Evolutionary conservation across 176 grass and related monocot species (phyloP).

Genomic region (Oryza coarctata): DNA sequence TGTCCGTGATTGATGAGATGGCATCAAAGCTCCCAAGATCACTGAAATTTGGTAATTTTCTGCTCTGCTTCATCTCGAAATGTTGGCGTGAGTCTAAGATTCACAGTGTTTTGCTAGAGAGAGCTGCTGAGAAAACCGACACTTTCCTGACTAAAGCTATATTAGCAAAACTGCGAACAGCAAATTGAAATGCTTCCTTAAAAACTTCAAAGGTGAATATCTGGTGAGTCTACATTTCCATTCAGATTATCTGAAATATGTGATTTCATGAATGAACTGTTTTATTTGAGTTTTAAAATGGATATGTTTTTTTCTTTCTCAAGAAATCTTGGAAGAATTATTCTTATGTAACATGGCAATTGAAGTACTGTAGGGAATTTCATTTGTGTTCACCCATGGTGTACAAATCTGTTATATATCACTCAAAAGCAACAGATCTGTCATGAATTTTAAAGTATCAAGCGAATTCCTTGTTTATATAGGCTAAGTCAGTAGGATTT

Average conservation of each 20-base stretch:
- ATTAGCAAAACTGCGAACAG: conserved; percentile 56
- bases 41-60: conserved; percentile 78
- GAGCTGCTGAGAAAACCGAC: conserved; percentile 55
- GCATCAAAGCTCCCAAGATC: conserved; percentile 52
- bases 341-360: background rate
- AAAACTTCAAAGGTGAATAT: background rate
- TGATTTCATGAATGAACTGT: background rate
- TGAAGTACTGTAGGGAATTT: background rate
- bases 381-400: background rate
- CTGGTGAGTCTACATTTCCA: conserved; percentile 21
- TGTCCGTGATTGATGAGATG: conserved; percentile 54
- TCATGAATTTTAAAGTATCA: background rate
- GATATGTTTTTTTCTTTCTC: background rate
- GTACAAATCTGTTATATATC: background rate
- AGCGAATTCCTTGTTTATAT: background rate
- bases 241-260: conserved; percentile 13
- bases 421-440: background rate
- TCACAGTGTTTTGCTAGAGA: conserved; percentile 60
- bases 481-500: too few species aligned
- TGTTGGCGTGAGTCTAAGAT: conserved; percentile 43
- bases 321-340: background rate
- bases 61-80: conserved; percentile 61
- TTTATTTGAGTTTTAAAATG: background rate
- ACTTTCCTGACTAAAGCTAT: conserved; percentile 81
- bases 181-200: conserved; percentile 30